Evolutionary conservation across 164 flowering plant genomes (phyloP), one percentile per base, ranked within the genome.

Genomic region (Hamamelis virginiana): DNA sequence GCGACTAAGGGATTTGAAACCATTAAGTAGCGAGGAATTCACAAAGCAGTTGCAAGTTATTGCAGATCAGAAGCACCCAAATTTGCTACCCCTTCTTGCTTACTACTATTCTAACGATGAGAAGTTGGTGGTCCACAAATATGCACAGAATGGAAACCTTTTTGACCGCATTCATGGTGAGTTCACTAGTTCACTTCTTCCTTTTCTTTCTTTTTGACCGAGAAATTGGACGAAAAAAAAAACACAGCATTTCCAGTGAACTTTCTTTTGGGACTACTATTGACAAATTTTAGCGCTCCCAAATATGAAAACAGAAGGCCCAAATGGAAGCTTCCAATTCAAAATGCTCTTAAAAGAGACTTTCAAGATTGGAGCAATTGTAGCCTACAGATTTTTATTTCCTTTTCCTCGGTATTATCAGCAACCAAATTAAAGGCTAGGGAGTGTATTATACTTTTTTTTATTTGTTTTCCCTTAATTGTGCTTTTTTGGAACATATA

Each of bases 31-130:
- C 0, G 81, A 84, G 9, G 90, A 84, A 59, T 89, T 91, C 63
- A 65, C 26, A 57, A 82, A 61, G 75, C 84, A 81, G 25, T 60
- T 88, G 60, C 71, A 26, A 4, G 45, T 59, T 33, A 73, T 91
- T 55, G 78, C 80, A 3, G 70, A 68, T 26, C 68, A 65, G 50
- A 81, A 74, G 66, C 92, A 89, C 76, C 92, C 85, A 1, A 86
- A 91, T 66, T 57, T 91, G 78, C 58, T 89, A 45, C 87, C 92
- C 12, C 74, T 78, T 50, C 74, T 88, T 50, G 92, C 90, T 60
- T 88, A 79, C 65, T 87, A 72, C 75, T 73, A 72, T 66, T 76
- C 85, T 23, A 85, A 70, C 62, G 81, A 91, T 19, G 91, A 91
- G 84, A 91, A 87, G 81, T 50, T 91, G 67, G 33, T 89, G 51